A percentile compares a stretch with the other conserved stretches of the same genome.
These are phyloP conservation scores for Fomitopsis palustris DNA, from an alignment of 1,284 basidiomycete species.

Conservation along the genomic window DNA sequence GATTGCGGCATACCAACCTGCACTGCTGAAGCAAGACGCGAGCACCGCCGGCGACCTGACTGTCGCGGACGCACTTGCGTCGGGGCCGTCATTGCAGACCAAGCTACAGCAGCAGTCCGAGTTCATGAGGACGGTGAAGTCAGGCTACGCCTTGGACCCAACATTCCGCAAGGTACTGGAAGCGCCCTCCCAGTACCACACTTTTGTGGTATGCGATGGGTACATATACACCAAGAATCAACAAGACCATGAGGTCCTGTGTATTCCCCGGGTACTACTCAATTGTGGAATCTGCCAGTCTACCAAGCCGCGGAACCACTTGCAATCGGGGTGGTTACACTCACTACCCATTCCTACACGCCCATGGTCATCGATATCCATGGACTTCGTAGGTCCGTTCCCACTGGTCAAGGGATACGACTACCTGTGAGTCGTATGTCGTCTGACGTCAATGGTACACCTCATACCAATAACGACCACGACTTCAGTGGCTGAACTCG, in stretches of 20 bases:
- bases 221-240: constrained; percentile 6
- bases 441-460: constrained; percentile 20
- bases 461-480: constrained; percentile 17
- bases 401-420: constrained; percentile 14
- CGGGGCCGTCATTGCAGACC: neutral
- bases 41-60: neutral
- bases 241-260: constrained; percentile 15
- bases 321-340: constrained; percentile 21
- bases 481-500: too few species aligned
- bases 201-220: constrained; percentile 1
- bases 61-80: neutral
- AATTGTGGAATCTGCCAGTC: constrained; percentile 22
- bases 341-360: constrained; percentile 22
- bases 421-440: constrained; percentile 19
- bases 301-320: constrained; percentile 13
- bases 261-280: too few species aligned
- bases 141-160: neutral
- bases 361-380: too few species aligned
- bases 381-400: constrained; percentile 18
- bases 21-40: neutral
- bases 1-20: neutral
- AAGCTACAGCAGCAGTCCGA: neutral
- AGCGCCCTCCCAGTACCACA: neutral
- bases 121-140: neutral
- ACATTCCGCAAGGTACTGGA: neutral